Conservation (phyloP, 2,329 filamentous ascomycete species). For the Nothophoma quercina region DNA sequence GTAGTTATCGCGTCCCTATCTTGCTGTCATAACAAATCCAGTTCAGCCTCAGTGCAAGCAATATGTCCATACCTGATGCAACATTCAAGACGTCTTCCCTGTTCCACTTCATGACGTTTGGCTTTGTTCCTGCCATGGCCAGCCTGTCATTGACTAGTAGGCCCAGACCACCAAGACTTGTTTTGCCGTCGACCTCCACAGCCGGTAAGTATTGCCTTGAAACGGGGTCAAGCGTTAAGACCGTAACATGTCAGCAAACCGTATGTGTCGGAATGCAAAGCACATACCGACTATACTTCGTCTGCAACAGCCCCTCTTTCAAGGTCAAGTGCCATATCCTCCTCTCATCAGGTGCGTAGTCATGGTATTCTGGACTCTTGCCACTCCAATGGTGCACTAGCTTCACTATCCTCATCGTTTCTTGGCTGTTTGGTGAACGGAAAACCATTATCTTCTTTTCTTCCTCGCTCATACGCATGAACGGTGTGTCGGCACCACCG, state of each 20-base stretch:
- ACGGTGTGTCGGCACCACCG: conserved; percentile 15
- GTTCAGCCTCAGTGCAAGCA: conserved; percentile 27
- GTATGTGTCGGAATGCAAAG: no score
- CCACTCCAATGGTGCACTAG: conserved; percentile 15
- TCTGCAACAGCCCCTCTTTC: conserved; percentile 12
- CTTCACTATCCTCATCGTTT: conserved; percentile 26
- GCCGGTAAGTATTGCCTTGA: not conserved
- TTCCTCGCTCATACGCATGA: conserved; percentile 24
- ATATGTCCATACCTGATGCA: conserved; percentile 31
- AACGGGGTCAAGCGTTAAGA: not conserved
- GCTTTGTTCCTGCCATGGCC: conserved; percentile 17
- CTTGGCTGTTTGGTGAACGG: conserved; percentile 18
- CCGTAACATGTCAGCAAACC: not conserved
- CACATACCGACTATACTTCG: conserved; percentile 25
- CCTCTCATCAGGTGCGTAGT: conserved; percentile 18
- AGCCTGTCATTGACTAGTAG: conserved; percentile 23
- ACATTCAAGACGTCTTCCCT: conserved; percentile 19
- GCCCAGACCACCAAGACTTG: conserved; percentile 24
- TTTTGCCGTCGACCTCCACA: conserved; percentile 22
- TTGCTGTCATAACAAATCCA: conserved; percentile 25
- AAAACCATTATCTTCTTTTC: conserved; percentile 21
- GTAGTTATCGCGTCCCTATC: conserved; percentile 17
- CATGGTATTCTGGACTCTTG: conserved; percentile 23
- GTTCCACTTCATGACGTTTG: not conserved
- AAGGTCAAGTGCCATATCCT: conserved; percentile 24